Conservation (phyloP, 192 early-diverging fungal species). For the Coemansia sp. region DNA sequence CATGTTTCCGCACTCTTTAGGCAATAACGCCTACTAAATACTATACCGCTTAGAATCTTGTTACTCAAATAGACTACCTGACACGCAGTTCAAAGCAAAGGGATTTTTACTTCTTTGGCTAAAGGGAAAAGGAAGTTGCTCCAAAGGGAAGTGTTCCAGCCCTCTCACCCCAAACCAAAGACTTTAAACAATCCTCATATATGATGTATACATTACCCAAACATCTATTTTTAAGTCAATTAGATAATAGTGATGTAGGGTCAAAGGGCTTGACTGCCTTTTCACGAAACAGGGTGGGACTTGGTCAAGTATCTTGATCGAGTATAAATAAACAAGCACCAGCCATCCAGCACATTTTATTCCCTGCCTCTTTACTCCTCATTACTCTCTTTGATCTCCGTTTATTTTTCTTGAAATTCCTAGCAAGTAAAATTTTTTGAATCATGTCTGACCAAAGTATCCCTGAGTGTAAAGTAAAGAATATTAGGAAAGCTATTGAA, state of each 20-base stretch:
- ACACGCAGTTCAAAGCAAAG: background rate
- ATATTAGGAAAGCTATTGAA: background rate
- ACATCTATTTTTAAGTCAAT: too few relatives aligned
- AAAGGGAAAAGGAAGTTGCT: background rate
- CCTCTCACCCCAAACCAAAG: too few relatives aligned
- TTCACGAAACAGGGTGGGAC: background rate
- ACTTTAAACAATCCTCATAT: too few relatives aligned
- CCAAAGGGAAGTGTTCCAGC: background rate
- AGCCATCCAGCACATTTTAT: background rate
- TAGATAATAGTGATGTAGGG: too few relatives aligned
- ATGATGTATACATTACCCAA: too few relatives aligned
- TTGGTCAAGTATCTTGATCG: too few relatives aligned
- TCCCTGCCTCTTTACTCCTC: background rate
- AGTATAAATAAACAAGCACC: too few relatives aligned
- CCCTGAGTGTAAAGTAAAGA: background rate
- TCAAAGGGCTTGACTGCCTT: background rate
- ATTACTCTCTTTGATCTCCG: background rate
- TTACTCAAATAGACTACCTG: background rate
- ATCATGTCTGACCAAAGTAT: background rate
- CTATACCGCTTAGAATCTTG: too few relatives aligned
- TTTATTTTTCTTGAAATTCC: background rate
- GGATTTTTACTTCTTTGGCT: background rate
- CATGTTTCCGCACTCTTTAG: too few relatives aligned
- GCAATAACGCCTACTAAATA: too few relatives aligned
- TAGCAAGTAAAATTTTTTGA: background rate